Percentiles rank a stretch among this genome's conserved stretches.
These are phyloP conservation scores for Eutrema yunnanense DNA, from an alignment of 345 rosid species.

Conservation along the genomic window DNA sequence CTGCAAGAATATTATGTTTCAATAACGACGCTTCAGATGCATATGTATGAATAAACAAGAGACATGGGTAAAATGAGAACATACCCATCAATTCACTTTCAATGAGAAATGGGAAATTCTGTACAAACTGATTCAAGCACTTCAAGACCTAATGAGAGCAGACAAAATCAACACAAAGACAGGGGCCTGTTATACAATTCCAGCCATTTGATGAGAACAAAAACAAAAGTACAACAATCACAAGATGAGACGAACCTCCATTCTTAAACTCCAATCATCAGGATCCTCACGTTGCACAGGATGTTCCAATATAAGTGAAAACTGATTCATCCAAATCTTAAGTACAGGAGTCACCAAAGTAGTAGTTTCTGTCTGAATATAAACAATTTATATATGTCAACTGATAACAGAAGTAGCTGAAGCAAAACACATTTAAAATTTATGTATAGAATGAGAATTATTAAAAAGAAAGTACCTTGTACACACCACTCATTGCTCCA, in stretches of 20 bases:
- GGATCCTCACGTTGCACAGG: slow-evolving; percentile 87
- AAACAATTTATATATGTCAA: slow-evolving; percentile 32
- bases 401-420: slow-evolving; percentile 20
- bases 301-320: slow-evolving; percentile 53
- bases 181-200: neutral
- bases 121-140: slow-evolving; percentile 88
- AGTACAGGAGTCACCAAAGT: slow-evolving; percentile 55
- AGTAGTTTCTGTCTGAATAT: slow-evolving; percentile 64
- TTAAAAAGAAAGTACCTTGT: slow-evolving; percentile 45
- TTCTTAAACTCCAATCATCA: slow-evolving; percentile 88
- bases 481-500: slow-evolving; percentile 81
- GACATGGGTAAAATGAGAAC: slow-evolving; percentile 21
- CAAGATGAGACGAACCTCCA: slow-evolving; percentile 59
- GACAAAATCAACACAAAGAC: slow-evolving; percentile 8
- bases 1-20: slow-evolving; percentile 41
- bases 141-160: slow-evolving; percentile 57
- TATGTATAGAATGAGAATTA: neutral
- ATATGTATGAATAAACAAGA: neutral
- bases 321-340: slow-evolving; percentile 71
- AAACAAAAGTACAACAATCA: neutral
- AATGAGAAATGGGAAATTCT: slow-evolving; percentile 63
- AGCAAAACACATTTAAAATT: slow-evolving; percentile 14
- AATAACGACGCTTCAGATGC: slow-evolving; percentile 5
- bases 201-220: neutral
- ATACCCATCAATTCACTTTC: slow-evolving; percentile 70